Conservation (phyloP, 257 asterid species). For the Paulownia fortunei region DNA sequence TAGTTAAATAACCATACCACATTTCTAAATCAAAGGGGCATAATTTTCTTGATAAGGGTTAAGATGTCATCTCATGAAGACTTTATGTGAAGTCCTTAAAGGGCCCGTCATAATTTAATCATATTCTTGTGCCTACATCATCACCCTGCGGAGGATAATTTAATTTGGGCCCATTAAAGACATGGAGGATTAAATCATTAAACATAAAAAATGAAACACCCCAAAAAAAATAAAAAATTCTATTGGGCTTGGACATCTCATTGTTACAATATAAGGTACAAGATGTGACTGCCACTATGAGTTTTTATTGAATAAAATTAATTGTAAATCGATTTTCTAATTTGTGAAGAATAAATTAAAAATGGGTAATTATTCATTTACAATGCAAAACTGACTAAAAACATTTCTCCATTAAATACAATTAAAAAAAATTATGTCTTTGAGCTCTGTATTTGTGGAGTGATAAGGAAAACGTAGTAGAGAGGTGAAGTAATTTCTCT, state of each 20-base stretch:
- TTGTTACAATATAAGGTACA: not conserved
- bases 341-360: too few relatives aligned
- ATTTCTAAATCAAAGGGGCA: not conserved
- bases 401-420: too few relatives aligned
- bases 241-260: not conserved
- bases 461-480: too few relatives aligned
- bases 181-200: constrained; percentile 21
- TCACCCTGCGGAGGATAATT: constrained; percentile 8
- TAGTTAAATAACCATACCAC: not conserved
- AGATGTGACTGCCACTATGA: constrained; percentile 17
- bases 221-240: not conserved
- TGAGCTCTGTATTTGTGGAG: too few relatives aligned
- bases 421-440: too few relatives aligned
- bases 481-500: too few relatives aligned
- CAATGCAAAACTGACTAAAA: too few relatives aligned
- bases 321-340: not conserved
- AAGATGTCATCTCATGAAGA: constrained; percentile 18
- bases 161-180: constrained; percentile 18
- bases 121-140: constrained; percentile 15
- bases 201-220: constrained; percentile 14
- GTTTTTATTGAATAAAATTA: not conserved
- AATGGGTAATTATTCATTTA: too few relatives aligned
- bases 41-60: constrained; percentile 13
- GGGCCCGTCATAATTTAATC: constrained; percentile 1
- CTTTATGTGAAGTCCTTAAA: not conserved